Evolutionary conservation across 805 yeast genomes (phyloP).

Genomic region (Yarrowia sp.): DNA sequence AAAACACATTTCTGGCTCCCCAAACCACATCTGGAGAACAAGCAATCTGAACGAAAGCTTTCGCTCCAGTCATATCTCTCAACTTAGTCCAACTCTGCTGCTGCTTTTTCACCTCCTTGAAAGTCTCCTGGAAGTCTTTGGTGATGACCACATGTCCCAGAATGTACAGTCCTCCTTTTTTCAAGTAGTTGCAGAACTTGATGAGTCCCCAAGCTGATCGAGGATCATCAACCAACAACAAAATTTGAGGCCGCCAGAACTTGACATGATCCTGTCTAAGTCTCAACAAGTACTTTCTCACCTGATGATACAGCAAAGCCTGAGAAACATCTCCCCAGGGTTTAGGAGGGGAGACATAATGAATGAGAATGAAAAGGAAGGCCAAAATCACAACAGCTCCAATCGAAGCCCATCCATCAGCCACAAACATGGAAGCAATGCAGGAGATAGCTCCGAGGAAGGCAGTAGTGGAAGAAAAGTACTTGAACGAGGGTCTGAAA

Average conservation of each 20-base stretch:
- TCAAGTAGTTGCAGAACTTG: constrained; percentile 87
- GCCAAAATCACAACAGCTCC: constrained; percentile 64
- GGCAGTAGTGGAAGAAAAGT: constrained; percentile 81
- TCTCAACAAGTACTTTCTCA: constrained; percentile 80
- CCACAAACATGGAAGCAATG: constrained; percentile 84
- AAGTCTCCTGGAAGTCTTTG: constrained; percentile 59
- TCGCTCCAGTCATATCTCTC: constrained; percentile 71
- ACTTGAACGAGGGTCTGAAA: constrained; percentile 91
- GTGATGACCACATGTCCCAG: constrained; percentile 86
- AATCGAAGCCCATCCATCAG: constrained; percentile 87
- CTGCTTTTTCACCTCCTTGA: constrained; percentile 67
- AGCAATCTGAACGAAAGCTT: constrained; percentile 92
- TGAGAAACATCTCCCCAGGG: constrained; percentile 99
- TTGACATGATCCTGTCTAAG: constrained; percentile 90
- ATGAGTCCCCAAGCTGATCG: constrained; percentile 88
- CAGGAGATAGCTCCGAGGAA: constrained; percentile 68
- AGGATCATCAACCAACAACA: constrained; percentile 86
- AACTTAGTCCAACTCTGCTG: constrained; percentile 79
- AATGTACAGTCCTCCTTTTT: constrained; percentile 91
- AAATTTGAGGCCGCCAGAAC: constrained; percentile 96
- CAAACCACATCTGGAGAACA: constrained; percentile 84
- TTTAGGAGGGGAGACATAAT: constrained; percentile 89
- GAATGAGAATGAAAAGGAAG: constrained; percentile 72
- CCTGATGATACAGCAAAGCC: constrained; percentile 92
- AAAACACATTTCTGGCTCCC: constrained; percentile 90